These are phyloP conservation scores for Neoscytalidium dimidiatum DNA, from an alignment of 2,329 filamentous ascomycete genomes.

Conservation along the genomic window DNA sequence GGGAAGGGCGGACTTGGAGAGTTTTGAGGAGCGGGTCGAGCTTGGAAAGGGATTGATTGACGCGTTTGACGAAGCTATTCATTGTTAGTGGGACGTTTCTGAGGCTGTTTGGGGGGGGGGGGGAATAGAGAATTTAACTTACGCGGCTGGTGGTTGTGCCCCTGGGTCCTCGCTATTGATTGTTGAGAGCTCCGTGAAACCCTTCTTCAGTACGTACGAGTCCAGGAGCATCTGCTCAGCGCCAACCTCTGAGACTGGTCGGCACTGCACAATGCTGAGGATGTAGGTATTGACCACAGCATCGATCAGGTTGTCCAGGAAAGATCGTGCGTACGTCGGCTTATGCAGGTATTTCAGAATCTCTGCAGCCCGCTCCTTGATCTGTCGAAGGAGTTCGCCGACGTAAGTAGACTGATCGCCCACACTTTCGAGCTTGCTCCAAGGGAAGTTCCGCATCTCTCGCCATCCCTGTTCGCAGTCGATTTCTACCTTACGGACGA, in stretches of 20 bases:
- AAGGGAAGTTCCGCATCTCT: constrained; percentile 95
- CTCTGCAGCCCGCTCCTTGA: constrained; percentile 72
- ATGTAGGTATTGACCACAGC: constrained; percentile 78
- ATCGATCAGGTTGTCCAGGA: constrained; percentile 95
- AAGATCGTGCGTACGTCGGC: constrained; percentile 89
- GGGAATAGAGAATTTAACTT: constrained; percentile 21
- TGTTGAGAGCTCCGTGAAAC: constrained; percentile 70
- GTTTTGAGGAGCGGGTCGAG: constrained; percentile 95
- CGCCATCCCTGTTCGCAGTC: constrained; percentile 87
- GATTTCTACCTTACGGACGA: constrained; percentile 81
- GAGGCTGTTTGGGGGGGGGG: too few species aligned
- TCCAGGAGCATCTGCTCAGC: constrained; percentile 98
- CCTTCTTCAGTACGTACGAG: constrained; percentile 85
- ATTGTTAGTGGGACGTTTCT: constrained; percentile 23
- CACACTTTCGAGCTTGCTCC: constrained; percentile 90
- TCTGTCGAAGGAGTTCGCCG: constrained; percentile 71
- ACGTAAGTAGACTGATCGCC: constrained; percentile 94
- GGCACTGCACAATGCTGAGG: constrained; percentile 81
- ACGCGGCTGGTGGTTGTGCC: constrained; percentile 59
- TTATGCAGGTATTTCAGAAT: constrained; percentile 80
- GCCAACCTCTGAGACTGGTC: constrained; percentile 88
- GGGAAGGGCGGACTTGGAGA: constrained; percentile 86
- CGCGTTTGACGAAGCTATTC: constrained; percentile 76
- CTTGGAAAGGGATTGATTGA: constrained; percentile 79
- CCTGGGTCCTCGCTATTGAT: constrained; percentile 55